Percentiles rank a stretch among this genome's conserved stretches.
These are phyloP conservation scores for Macrotyloma uniflorum DNA, from an alignment of 306 rosid species.

Conservation along the genomic window DNA sequence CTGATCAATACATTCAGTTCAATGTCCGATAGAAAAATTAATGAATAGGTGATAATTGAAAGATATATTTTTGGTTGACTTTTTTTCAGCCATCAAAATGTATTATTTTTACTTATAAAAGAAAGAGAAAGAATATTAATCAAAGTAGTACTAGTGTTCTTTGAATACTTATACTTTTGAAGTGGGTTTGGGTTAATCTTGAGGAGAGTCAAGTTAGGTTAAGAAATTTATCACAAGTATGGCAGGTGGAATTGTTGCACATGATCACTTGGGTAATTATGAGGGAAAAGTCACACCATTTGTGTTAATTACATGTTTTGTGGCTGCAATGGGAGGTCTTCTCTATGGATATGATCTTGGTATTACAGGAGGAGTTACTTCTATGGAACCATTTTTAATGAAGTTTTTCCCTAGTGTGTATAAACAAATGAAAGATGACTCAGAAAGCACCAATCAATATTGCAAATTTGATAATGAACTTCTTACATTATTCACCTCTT, in stretches of 20 bases:
- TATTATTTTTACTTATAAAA: neutral
- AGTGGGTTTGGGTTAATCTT: neutral
- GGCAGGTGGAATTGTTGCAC: conserved; percentile 38
- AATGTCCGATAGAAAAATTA: neutral
- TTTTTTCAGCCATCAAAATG: neutral
- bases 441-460: neutral
- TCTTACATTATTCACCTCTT: conserved; percentile 46
- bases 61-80: conserved; percentile 1
- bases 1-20: neutral
- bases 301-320: conserved; percentile 39
- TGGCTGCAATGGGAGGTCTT: conserved; percentile 47
- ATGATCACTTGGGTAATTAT: neutral
- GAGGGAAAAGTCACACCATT: conserved; percentile 38
- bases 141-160: neutral
- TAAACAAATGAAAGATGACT: conserved; percentile 23
- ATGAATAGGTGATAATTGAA: conserved; percentile 5
- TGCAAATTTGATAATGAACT: conserved; percentile 38
- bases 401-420: conserved; percentile 35
- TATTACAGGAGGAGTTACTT: conserved; percentile 39
- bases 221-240: neutral
- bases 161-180: neutral
- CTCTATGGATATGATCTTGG: conserved; percentile 48
- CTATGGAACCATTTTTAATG: conserved; percentile 41
- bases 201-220: neutral
- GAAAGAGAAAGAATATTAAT: neutral